A percentile compares a stretch with the other conserved stretches of the same genome.
These are phyloP conservation scores for Ophiosphaerella herpotricha DNA, from an alignment of 2,329 filamentous ascomycete genomes.

Conservation along the genomic window DNA sequence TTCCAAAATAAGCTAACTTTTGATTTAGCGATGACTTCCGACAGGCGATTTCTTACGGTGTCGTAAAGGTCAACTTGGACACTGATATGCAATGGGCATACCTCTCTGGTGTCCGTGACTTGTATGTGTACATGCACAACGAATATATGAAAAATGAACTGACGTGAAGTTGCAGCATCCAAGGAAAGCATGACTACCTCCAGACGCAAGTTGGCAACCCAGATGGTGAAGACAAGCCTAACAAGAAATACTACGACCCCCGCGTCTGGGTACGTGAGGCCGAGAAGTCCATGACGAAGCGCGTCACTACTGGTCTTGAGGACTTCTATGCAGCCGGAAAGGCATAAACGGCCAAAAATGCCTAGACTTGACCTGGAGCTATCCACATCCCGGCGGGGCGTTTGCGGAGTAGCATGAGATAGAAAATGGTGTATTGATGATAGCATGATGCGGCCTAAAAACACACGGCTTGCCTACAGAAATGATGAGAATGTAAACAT, in stretches of 20 bases:
- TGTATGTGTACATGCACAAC: conserved; percentile 37
- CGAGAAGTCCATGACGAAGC: conserved; percentile 87
- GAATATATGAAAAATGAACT: no score
- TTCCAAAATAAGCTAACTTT: no score
- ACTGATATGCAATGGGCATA: conserved; percentile 94
- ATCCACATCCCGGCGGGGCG: conserved; percentile 7
- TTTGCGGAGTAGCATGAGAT: conserved; percentile 16
- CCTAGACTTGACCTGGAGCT: not conserved
- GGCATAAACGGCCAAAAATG: conserved; percentile 59
- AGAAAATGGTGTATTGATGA: conserved; percentile 10
- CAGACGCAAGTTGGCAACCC: conserved; percentile 88
- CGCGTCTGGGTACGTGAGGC: conserved; percentile 95
- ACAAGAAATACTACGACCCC: conserved; percentile 86
- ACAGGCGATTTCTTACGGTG: conserved; percentile 67
- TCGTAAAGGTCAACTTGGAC: conserved; percentile 99
- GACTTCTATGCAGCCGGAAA: conserved; percentile 89
- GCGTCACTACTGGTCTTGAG: conserved; percentile 78
- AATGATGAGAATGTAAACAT: conserved; percentile 8
- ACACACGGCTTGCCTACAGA: not conserved
- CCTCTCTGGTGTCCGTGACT: conserved; percentile 90
- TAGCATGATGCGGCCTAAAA: not conserved
- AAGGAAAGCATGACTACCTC: conserved; percentile 90
- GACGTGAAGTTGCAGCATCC: conserved; percentile 53
- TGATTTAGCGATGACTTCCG: conserved; percentile 70
- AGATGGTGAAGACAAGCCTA: conserved; percentile 94